A percentile compares a stretch with the other conserved stretches of the same genome.
These are phyloP conservation scores for Epichloe uncinata DNA, from an alignment of 2,329 filamentous ascomycete species.

Conservation along the genomic window DNA sequence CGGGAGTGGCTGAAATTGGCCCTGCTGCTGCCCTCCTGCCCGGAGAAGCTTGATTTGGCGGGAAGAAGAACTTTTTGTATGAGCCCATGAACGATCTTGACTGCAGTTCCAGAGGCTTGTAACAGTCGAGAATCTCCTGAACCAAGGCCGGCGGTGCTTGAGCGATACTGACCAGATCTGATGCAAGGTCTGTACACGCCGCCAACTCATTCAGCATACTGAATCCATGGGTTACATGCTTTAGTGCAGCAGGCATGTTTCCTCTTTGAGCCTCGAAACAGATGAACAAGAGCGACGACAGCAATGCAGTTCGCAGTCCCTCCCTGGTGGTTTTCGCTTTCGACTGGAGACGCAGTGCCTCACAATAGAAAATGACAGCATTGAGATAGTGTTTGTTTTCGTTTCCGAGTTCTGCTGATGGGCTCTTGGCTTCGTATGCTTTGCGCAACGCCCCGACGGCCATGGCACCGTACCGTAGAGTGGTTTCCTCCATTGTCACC, in stretches of 20 bases:
- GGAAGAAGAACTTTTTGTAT: slow-evolving; percentile 22
- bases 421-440: slow-evolving; percentile 16
- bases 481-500: slow-evolving; percentile 23
- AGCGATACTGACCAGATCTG: slow-evolving; percentile 23
- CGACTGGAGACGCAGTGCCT: slow-evolving; percentile 26
- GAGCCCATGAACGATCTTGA: slow-evolving; percentile 26
- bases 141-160: slow-evolving; percentile 23
- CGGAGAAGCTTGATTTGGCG: slow-evolving; percentile 7
- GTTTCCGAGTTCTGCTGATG: slow-evolving; percentile 10
- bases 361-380: slow-evolving; percentile 27
- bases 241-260: slow-evolving; percentile 25
- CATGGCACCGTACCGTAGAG: slow-evolving; percentile 26
- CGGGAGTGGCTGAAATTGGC: neutral
- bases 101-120: slow-evolving; percentile 25
- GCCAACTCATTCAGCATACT: slow-evolving; percentile 27
- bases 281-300: slow-evolving; percentile 27
- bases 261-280: slow-evolving; percentile 28
- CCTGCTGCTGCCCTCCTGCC: neutral
- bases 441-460: slow-evolving; percentile 26
- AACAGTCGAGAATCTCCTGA: slow-evolving; percentile 26
- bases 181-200: slow-evolving; percentile 21
- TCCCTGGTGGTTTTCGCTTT: slow-evolving; percentile 22
- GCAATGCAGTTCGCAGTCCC: slow-evolving; percentile 24
- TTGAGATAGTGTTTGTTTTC: slow-evolving; percentile 26
- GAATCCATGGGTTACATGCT: slow-evolving; percentile 27